phyloP scores from a whole-genome alignment of 2,329 filamentous ascomycete species.

The Phyllosticta citriasiana region DNA sequence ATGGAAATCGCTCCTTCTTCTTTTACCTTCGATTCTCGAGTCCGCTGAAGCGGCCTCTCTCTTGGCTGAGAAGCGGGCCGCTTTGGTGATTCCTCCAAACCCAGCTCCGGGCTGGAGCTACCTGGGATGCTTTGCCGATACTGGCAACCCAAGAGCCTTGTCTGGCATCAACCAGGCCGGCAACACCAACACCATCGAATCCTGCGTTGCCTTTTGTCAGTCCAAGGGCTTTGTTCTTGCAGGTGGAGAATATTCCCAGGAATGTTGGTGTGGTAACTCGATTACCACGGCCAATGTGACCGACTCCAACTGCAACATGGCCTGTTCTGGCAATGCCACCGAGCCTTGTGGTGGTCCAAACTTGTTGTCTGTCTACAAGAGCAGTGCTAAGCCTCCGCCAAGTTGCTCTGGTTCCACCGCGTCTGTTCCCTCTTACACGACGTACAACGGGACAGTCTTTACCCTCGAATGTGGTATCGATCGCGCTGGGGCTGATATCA shows the following conservation, averaged over 20 bases:
- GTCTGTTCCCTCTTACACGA: neutral
- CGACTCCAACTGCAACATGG: conserved; percentile 30
- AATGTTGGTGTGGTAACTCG: conserved; percentile 11
- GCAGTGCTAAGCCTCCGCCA: neutral
- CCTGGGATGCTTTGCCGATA: conserved; percentile 9
- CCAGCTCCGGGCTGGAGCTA: neutral
- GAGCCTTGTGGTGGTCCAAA: conserved; percentile 33
- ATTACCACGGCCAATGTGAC: neutral
- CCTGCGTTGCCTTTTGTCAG: conserved; percentile 13
- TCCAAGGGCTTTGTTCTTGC: conserved; percentile 4
- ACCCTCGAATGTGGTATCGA: neutral
- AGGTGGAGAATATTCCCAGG: conserved; percentile 10
- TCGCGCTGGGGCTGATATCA: neutral
- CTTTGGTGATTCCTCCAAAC: neutral
- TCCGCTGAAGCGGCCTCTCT: neutral
- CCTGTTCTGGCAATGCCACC: conserved; percentile 27
- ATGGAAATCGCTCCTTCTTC: neutral
- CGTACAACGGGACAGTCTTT: neutral
- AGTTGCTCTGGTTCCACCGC: neutral
- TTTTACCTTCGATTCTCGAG: neutral
- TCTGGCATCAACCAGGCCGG: neutral
- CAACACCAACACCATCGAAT: conserved; percentile 13
- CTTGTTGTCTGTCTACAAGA: conserved; percentile 32
- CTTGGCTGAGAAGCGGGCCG: neutral
- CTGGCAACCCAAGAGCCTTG: neutral